Percentiles rank a stretch among this genome's conserved stretches.
phyloP scores from a whole-genome alignment of 75 land plant species.

The Cunninghamia lanceolata region DNA sequence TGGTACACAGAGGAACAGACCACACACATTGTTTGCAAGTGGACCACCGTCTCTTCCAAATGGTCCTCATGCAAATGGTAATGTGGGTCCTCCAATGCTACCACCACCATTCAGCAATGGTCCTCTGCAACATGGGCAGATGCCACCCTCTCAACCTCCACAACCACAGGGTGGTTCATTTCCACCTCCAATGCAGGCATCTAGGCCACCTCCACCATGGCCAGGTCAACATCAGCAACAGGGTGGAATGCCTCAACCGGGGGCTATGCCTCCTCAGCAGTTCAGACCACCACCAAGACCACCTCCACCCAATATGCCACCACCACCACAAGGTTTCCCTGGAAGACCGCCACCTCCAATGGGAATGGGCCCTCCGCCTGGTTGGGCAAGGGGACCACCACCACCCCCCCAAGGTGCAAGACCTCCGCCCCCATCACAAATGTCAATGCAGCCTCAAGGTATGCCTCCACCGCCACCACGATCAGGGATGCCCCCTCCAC shows the following conservation, averaged over 20 bases:
- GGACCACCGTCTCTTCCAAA: slow-evolving; percentile 79
- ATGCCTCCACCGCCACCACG: slow-evolving; percentile 59
- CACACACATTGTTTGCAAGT: slow-evolving; percentile 93
- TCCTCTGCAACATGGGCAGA: slow-evolving; percentile 43
- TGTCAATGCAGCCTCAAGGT: slow-evolving; percentile 49
- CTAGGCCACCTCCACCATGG: slow-evolving; percentile 50
- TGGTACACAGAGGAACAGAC: slow-evolving; percentile 66
- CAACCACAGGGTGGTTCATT: slow-evolving; percentile 38
- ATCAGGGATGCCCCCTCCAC: slow-evolving; percentile 31
- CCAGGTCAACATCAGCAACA: slow-evolving; percentile 55
- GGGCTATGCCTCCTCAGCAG: slow-evolving; percentile 55
- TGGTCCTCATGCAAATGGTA: slow-evolving; percentile 51
- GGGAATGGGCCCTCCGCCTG: slow-evolving; percentile 39
- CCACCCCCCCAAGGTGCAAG: slow-evolving; percentile 47
- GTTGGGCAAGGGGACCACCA: slow-evolving; percentile 51
- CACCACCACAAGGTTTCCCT: slow-evolving; percentile 48
- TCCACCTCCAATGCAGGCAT: slow-evolving; percentile 39
- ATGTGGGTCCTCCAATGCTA: slow-evolving; percentile 34
- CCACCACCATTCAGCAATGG: slow-evolving; percentile 69
- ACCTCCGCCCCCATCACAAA: slow-evolving; percentile 49
- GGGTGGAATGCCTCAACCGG: slow-evolving; percentile 30
- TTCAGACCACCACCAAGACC: slow-evolving; percentile 35
- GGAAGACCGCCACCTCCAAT: slow-evolving; percentile 47
- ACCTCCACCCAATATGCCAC: slow-evolving; percentile 61
- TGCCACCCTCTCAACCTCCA: slow-evolving; percentile 42